These are phyloP conservation scores for Jasminum sambac DNA, from an alignment of 257 asterid genomes.

Conservation along the genomic window DNA sequence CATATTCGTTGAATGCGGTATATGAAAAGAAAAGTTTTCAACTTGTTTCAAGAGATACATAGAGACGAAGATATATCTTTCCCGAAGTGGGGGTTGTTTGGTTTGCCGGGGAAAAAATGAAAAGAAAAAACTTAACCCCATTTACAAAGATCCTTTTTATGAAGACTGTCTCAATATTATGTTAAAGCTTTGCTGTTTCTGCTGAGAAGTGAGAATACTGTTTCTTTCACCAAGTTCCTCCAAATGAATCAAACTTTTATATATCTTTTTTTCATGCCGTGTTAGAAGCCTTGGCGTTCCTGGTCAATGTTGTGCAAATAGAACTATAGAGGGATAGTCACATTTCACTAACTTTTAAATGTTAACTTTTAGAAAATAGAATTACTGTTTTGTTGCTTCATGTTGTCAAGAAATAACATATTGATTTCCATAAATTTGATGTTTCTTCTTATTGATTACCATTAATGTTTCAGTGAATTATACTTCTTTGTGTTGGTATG, in stretches of 20 bases:
- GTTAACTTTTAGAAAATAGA: background rate
- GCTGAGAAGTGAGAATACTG: background rate
- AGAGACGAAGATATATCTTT: background rate
- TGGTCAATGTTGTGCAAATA: background rate
- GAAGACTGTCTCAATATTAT: background rate
- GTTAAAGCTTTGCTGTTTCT: no score
- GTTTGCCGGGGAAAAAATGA: background rate
- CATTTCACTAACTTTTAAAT: background rate
- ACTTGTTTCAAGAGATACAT: background rate
- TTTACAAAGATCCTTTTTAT: background rate
- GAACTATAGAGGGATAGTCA: background rate
- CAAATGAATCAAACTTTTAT: background rate
- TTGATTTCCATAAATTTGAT: background rate
- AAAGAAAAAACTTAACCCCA: no score
- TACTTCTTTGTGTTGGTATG: background rate
- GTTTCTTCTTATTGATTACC: slow-evolving; percentile 8
- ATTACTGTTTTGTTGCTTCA: background rate
- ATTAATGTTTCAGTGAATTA: slow-evolving; percentile 9
- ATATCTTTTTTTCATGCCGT: background rate
- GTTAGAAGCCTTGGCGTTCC: background rate
- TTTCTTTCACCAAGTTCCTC: background rate
- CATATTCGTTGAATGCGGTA: background rate
- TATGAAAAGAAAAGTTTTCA: background rate
- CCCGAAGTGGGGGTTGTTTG: background rate
- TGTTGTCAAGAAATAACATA: background rate